Evolutionary conservation across 169 alveolate genomes (phyloP).

Genomic region (Cryptosporidium meleagridis): DNA sequence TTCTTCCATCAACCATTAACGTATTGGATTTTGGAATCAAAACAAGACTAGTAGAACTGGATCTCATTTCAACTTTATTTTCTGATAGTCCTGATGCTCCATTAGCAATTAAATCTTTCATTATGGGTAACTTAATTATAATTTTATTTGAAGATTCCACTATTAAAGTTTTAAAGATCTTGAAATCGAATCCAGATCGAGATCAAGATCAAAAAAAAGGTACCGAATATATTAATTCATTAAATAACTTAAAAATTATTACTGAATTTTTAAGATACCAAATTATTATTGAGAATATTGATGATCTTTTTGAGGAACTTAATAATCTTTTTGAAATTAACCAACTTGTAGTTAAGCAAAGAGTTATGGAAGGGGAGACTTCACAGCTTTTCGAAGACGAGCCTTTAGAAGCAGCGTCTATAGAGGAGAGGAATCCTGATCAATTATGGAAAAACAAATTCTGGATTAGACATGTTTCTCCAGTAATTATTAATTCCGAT

Average conservation of each 20-base stretch:
- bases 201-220: conserved; percentile 3
- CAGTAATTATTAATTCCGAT: conserved; percentile 4
- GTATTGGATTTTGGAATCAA: conserved; percentile 4
- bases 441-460: neutral
- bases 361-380: conserved; percentile 19
- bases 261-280: neutral
- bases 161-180: conserved; percentile 1
- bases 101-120: conserved; percentile 37
- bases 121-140: conserved; percentile 9
- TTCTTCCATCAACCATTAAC: conserved; percentile 34
- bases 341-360: conserved; percentile 23
- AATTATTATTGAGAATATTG: neutral
- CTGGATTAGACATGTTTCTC: conserved; percentile 62
- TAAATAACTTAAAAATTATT: neutral
- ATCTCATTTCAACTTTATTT: conserved; percentile 8
- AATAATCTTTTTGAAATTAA: neutral
- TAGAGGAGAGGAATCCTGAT: neutral
- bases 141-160: conserved; percentile 64
- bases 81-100: conserved; percentile 53
- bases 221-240: neutral
- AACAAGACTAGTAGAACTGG: conserved; percentile 37
- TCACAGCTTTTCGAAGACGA: conserved; percentile 8
- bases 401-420: neutral
- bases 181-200: neutral
- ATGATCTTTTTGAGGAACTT: conserved; percentile 26